These are phyloP conservation scores for Lunasporangiospora selenospora DNA, from an alignment of 192 early-diverging fungal species.

Conservation along the genomic window DNA sequence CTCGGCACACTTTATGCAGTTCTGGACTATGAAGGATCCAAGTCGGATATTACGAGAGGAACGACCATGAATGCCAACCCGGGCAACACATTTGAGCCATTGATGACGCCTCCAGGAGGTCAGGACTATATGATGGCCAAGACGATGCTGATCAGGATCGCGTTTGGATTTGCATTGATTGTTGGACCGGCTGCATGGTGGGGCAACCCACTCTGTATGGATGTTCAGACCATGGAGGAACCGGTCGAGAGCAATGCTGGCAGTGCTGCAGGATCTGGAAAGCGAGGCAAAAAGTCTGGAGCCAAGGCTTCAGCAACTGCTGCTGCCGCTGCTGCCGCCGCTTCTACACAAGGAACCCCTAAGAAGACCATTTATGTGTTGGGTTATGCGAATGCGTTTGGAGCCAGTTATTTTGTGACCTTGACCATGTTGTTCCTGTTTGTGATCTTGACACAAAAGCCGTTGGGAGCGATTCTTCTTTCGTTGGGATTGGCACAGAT, in stretches of 20 bases:
- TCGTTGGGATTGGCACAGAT: conserved; percentile 54
- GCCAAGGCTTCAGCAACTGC: too few relatives aligned
- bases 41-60: conserved; percentile 7
- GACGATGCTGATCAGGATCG: conserved; percentile 58
- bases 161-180: conserved; percentile 59
- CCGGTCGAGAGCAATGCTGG: conserved; percentile 1
- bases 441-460: conserved; percentile 77
- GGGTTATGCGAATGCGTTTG: conserved; percentile 71
- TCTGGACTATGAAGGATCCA: conserved; percentile 55
- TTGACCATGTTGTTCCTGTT: conserved; percentile 65
- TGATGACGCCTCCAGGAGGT: conserved; percentile 16
- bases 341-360: conserved; percentile 9
- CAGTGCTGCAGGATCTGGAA: neutral
- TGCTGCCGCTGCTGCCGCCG: neutral
- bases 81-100: conserved; percentile 35
- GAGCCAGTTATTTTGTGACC: conserved; percentile 72
- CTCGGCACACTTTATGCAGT: conserved; percentile 62
- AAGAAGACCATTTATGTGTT: conserved; percentile 51
- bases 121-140: conserved; percentile 40
- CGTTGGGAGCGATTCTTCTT: conserved; percentile 76
- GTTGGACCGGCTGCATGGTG: conserved; percentile 62
- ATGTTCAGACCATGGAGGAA: conserved; percentile 47
- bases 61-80: neutral
- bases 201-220: conserved; percentile 60
- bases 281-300: conserved; percentile 6